A percentile compares a stretch with the other conserved stretches of the same genome.
Conservation (phyloP, 2,329 filamentous ascomycete species). For the Fusarium tricinctum region DNA sequence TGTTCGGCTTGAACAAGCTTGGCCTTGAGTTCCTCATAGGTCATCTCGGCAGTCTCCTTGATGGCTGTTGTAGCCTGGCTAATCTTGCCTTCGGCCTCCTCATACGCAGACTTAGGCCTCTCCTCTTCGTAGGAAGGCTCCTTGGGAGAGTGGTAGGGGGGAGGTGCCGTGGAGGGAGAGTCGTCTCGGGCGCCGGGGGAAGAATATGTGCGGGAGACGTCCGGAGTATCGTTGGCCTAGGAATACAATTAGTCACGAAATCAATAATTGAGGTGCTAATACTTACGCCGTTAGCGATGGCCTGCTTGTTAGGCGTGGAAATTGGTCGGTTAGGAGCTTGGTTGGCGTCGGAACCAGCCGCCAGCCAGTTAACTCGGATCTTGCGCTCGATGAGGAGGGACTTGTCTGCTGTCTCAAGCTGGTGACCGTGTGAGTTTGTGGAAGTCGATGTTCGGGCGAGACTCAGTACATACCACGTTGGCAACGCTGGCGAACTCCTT, state of each 20-base stretch:
- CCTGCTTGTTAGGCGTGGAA: constrained; percentile 60
- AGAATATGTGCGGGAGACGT: constrained; percentile 60
- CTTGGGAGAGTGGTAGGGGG: constrained; percentile 54
- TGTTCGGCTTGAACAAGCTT: constrained; percentile 83
- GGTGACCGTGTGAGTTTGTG: constrained; percentile 24
- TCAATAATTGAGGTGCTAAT: neutral
- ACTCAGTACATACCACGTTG: constrained; percentile 76
- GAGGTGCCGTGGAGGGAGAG: constrained; percentile 52
- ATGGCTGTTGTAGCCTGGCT: constrained; percentile 63
- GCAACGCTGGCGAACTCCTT: constrained; percentile 86
- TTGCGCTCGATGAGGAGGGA: constrained; percentile 89
- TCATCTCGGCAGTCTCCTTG: constrained; percentile 59
- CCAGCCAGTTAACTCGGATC: constrained; percentile 90
- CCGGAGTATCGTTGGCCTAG: constrained; percentile 60
- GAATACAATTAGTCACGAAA: constrained; percentile 27
- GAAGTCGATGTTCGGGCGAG: neutral
- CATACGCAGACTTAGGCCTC: constrained; percentile 41
- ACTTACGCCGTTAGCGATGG: constrained; percentile 59
- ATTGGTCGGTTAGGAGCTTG: constrained; percentile 44
- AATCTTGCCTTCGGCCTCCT: constrained; percentile 51
- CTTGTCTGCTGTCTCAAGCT: constrained; percentile 88
- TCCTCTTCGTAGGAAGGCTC: constrained; percentile 51
- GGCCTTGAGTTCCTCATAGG: constrained; percentile 73
- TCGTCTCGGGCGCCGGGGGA: constrained; percentile 59
- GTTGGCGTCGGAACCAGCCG: constrained; percentile 66